Evolutionary conservation across 1,284 basidiomycete species (phyloP).

Genomic region (Heliocybe sulcata): DNA sequence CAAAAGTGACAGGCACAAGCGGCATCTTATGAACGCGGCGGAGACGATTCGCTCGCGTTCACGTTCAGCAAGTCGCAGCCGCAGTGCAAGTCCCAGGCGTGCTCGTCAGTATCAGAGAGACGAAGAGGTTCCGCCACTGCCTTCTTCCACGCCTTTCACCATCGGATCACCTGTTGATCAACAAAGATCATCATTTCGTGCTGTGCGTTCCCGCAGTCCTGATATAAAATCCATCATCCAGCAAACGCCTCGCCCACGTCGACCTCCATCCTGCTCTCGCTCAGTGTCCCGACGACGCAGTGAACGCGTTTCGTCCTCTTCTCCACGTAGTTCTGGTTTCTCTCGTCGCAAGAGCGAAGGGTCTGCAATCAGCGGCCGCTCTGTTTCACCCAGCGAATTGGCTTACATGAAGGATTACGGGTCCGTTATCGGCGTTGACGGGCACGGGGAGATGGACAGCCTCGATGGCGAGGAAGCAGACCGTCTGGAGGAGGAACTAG

Average conservation of each 20-base stretch:
- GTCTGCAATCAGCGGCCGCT: background rate
- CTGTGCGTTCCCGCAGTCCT: constrained; percentile 23
- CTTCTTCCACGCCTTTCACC: background rate
- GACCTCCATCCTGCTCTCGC: background rate
- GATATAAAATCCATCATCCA: constrained; percentile 41
- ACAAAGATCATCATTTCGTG: background rate
- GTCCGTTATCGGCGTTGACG: constrained; percentile 17
- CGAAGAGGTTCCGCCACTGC: background rate
- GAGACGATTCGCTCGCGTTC: constrained; percentile 5
- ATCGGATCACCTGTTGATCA: background rate
- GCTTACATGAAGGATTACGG: background rate
- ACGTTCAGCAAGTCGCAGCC: constrained; percentile 1
- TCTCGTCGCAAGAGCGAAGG: background rate
- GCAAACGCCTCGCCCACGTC: constrained; percentile 31
- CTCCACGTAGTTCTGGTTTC: background rate
- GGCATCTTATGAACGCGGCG: constrained; percentile 10
- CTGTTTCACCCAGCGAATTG: background rate
- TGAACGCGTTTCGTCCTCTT: background rate
- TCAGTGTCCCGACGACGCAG: background rate
- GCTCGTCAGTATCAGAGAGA: background rate
- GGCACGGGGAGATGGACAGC: constrained; percentile 16
- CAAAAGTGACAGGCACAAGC: constrained; percentile 23
- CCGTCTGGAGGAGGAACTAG: constrained; percentile 25
- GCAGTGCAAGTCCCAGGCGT: background rate
- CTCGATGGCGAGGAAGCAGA: constrained; percentile 16